Conservation (phyloP, 2,329 filamentous ascomycete genomes). For the Biscogniauxia sp. region DNA sequence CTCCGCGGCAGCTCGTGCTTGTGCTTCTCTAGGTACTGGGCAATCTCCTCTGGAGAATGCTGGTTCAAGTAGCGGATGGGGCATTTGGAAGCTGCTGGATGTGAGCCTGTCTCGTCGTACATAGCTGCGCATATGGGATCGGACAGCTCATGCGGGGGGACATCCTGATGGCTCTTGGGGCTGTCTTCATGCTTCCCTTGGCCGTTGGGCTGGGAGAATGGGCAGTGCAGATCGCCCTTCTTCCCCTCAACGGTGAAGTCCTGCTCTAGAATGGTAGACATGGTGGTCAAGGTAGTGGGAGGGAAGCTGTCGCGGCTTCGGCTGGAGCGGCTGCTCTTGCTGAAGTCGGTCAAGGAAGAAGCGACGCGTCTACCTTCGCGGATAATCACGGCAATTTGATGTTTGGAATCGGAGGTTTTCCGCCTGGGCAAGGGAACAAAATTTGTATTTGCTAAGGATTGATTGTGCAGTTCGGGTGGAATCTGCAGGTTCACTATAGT, state of each 20-base stretch:
- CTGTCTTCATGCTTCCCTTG: constrained; percentile 35
- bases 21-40: constrained; percentile 89
- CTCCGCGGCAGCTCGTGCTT: constrained; percentile 93
- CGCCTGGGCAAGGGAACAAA: constrained; percentile 56
- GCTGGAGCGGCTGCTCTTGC: constrained; percentile 51
- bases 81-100: constrained; percentile 62
- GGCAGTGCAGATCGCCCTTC: constrained; percentile 76
- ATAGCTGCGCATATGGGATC: constrained; percentile 66
- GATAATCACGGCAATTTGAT: constrained; percentile 62
- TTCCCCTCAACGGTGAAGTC: constrained; percentile 86
- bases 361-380: constrained; percentile 62
- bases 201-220: constrained; percentile 57
- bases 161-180: constrained; percentile 32
- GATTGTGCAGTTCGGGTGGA: constrained; percentile 49
- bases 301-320: constrained; percentile 48
- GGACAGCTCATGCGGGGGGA: constrained; percentile 43
- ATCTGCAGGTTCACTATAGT: constrained; percentile 66
- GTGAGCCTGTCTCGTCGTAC: constrained; percentile 58
- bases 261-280: constrained; percentile 71
- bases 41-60: constrained; percentile 89
- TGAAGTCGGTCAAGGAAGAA: constrained; percentile 46
- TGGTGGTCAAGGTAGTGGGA: constrained; percentile 51
- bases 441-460: constrained; percentile 46
- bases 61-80: constrained; percentile 91
- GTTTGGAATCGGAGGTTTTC: constrained; percentile 45